Conservation (phyloP, 805 yeast species). For the Barnettozyma populi region DNA sequence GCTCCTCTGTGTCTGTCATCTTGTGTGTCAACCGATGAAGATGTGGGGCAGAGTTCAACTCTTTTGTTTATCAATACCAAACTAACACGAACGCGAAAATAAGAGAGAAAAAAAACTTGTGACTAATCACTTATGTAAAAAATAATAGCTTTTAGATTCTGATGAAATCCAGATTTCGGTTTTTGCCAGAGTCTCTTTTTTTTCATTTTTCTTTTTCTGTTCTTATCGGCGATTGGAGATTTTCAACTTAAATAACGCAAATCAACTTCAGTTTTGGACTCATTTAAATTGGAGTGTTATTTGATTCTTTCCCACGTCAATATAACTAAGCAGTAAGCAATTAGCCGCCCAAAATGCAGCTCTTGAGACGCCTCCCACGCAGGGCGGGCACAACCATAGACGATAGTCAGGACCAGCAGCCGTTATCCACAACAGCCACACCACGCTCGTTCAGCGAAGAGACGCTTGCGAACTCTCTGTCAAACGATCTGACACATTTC, state of each 20-base stretch:
- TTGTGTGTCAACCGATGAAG: too few species aligned
- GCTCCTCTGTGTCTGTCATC: not conserved
- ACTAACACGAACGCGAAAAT: not conserved
- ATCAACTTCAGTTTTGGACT: not conserved
- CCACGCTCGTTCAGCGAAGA: not conserved
- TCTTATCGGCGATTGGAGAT: not conserved
- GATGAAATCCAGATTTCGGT: not conserved
- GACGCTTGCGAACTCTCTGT: not conserved
- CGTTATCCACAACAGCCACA: not conserved
- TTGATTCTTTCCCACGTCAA: not conserved
- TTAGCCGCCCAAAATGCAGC: not conserved
- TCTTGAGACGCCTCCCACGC: not conserved
- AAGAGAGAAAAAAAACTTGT: not conserved
- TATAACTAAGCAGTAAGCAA: not conserved
- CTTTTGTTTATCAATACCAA: not conserved
- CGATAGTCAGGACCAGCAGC: not conserved
- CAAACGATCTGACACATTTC: constrained; percentile 1
- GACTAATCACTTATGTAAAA: not conserved
- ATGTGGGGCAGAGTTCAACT: not conserved
- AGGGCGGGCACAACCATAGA: not conserved
- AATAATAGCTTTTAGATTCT: too few species aligned
- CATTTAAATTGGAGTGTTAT: not conserved
- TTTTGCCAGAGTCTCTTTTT: too few species aligned
- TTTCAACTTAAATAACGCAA: not conserved
- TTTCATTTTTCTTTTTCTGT: not conserved